phyloP scores from a whole-genome alignment of 1,284 basidiomycete species.

The Marasmius tenuissimus region DNA sequence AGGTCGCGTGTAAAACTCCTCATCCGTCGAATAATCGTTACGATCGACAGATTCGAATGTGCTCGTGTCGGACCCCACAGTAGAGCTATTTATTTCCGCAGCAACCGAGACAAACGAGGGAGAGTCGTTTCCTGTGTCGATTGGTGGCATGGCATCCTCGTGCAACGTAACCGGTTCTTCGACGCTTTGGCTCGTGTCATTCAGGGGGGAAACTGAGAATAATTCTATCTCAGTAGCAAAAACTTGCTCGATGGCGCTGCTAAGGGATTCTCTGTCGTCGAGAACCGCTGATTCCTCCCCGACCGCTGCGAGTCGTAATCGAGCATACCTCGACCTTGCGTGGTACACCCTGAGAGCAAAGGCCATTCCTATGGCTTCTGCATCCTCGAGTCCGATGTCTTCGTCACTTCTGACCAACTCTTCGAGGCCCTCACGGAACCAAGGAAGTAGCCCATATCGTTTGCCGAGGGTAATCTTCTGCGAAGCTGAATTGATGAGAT shows the following conservation, averaged over 20 bases:
- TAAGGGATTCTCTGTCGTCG: background rate
- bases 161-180: background rate
- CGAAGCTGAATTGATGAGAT: background rate
- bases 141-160: background rate
- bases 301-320: background rate
- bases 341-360: conserved; percentile 2
- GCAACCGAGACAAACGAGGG: background rate
- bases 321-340: background rate
- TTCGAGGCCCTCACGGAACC: conserved; percentile 1
- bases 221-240: background rate
- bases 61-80: background rate
- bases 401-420: conserved; percentile 1
- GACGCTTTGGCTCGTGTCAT: background rate
- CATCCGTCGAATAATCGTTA: background rate
- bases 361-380: background rate
- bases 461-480: background rate
- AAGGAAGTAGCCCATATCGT: background rate
- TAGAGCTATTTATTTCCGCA: background rate
- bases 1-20: background rate
- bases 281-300: background rate
- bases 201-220: background rate
- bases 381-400: conserved; percentile 1
- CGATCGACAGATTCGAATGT: background rate
- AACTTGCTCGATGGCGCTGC: background rate
- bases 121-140: background rate